Base-by-base conservation (phyloP, 1,284 basidiomycete species). In the Cryptococcus sp. region DNA sequence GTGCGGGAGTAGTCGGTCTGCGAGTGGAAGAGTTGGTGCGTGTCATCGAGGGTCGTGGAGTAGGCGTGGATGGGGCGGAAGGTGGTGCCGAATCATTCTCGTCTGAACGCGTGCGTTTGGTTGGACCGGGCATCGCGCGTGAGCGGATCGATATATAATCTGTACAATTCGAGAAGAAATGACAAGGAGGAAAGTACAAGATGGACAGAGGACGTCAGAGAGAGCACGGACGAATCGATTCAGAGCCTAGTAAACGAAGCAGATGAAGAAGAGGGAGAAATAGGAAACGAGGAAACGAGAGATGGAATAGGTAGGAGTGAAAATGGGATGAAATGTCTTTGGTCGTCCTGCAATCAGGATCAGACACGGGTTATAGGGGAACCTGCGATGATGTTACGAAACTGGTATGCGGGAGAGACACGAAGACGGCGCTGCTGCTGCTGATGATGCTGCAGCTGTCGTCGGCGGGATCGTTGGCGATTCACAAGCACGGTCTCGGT, bases 71-170 rank as follows among this genome's bases (percentile, higher is more conserved):
- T 39, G 57, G 45, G 22, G 54, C 53, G 43, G 46, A 20, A 3
- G 40, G 42, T 30, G 47, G 17, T 10, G 55, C 19, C 22, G 41
- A 22, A 52, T 61, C 52, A 41, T 57, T 38, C 50, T 62, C 58
- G 23, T 56, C 50, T 19, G 57, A 56, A 39, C 65, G 54, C 27
- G 64, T 54, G 20, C 65, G 57, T 49, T 68, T 68, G 42, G 56
- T 55, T 25, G 60, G 39, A 40, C 52, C 60, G 38, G 64, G 52
- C 66, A 65, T 65, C 50, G 20, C 55, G 46, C 41, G 46, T 20
- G 20, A 17, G 27, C n/a, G 35, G 52, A 51, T 46, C 35, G 16
- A 35, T 40, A 19, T 27, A 23, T 23, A 20, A 25, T 17, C 6
- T 47, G 4, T 47, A 47, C 46, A 47, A 47, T 4, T 7, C 46